Conservation (phyloP, 2,329 filamentous ascomycete species). For the Colletotrichum caudatum region DNA sequence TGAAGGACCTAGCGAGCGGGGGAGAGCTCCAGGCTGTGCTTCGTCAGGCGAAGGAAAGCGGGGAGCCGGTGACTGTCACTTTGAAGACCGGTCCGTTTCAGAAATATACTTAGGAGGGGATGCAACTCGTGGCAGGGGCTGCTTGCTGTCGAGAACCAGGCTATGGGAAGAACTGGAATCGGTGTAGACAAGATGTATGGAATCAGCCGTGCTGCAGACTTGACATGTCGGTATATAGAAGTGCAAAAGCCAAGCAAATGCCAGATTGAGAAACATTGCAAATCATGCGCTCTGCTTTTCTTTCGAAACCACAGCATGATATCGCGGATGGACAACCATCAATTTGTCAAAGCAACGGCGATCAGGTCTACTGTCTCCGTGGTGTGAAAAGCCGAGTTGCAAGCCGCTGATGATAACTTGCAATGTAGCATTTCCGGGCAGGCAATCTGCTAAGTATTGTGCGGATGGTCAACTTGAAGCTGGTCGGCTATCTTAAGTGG, state of each 20-base stretch:
- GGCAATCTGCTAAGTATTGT: too few relatives aligned
- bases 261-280: neutral
- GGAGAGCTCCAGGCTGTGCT: conserved; percentile 17
- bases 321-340: neutral
- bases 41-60: neutral
- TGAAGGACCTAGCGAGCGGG: conserved; percentile 56
- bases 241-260: neutral
- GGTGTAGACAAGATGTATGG: neutral
- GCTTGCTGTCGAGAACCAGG: too few relatives aligned
- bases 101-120: neutral
- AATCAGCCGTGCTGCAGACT: neutral
- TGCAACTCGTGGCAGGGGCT: neutral
- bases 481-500: neutral
- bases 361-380: neutral
- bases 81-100: neutral
- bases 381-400: neutral
- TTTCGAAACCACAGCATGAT: too few relatives aligned
- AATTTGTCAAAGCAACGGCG: neutral
- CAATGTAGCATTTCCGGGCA: neutral
- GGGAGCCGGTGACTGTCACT: conserved; percentile 6
- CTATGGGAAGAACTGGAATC: neutral
- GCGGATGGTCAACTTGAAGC: neutral
- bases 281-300: neutral
- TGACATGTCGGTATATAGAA: neutral
- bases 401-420: neutral